phyloP scores from a whole-genome alignment of 129 eudicot genomes.

The Oenanthe sinensis region DNA sequence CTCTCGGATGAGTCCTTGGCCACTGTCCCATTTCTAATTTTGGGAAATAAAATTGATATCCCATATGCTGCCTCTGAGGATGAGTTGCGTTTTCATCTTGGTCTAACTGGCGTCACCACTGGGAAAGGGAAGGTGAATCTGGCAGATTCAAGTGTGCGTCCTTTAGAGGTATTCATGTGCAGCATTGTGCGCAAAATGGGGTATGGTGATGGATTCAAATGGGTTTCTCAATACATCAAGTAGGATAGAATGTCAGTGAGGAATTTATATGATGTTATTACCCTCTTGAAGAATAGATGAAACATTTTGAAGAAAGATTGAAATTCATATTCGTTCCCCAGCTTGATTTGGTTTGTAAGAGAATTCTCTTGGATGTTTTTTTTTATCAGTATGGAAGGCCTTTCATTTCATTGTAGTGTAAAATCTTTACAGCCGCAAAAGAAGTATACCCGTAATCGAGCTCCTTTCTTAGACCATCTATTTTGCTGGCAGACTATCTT shows the following conservation, averaged over 20 bases:
- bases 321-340: background rate
- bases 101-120: slow-evolving; percentile 28
- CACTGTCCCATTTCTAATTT: slow-evolving; percentile 26
- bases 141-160: slow-evolving; percentile 29
- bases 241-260: background rate
- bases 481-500: slow-evolving; percentile 2
- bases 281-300: slow-evolving; percentile 6
- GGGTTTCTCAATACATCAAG: slow-evolving; percentile 32
- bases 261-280: background rate
- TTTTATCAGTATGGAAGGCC: background rate
- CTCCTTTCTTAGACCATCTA: background rate
- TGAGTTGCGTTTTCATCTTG: slow-evolving; percentile 32
- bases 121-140: slow-evolving; percentile 35
- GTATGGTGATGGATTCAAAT: slow-evolving; percentile 34
- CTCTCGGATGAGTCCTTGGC: slow-evolving; percentile 11
- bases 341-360: slow-evolving; percentile 7
- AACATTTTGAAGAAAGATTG: background rate
- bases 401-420: slow-evolving; percentile 7
- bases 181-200: slow-evolving; percentile 38
- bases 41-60: slow-evolving; percentile 32
- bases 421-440: background rate
- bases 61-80: slow-evolving; percentile 38
- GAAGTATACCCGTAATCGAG: background rate
- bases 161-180: slow-evolving; percentile 32
- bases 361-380: background rate